phyloP scores from a whole-genome alignment of 306 rosid species.

The Sphenostylis stenocarpa region DNA sequence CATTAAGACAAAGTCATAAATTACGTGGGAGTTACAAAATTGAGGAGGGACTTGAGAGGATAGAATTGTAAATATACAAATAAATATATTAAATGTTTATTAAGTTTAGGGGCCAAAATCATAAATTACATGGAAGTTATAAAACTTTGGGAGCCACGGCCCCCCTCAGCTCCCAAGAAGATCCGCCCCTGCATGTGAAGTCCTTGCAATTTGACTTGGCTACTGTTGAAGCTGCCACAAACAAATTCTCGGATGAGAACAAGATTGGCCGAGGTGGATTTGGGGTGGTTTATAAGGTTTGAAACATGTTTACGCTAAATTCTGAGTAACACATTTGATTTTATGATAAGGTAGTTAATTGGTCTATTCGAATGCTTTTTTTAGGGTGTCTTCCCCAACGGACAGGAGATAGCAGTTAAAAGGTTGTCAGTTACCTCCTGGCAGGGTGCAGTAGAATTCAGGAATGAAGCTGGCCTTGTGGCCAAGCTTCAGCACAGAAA shows the following conservation, averaged over 20 bases:
- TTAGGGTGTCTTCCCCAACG: constrained; percentile 53
- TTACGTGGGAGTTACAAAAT: too few species aligned
- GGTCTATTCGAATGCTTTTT: neutral
- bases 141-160: too few species aligned
- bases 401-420: constrained; percentile 63
- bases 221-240: constrained; percentile 46
- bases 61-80: too few species aligned
- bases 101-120: too few species aligned
- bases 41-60: too few species aligned
- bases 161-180: too few species aligned
- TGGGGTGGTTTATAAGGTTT: constrained; percentile 60
- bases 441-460: constrained; percentile 63
- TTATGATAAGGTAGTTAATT: neutral
- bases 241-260: constrained; percentile 42
- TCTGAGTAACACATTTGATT: neutral
- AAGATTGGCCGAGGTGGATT: constrained; percentile 61
- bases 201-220: constrained; percentile 45
- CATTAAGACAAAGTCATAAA: too few species aligned
- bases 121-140: too few species aligned
- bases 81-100: too few species aligned
- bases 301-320: neutral
- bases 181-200: too few species aligned
- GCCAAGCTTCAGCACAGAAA: constrained; percentile 67
- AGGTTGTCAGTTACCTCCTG: constrained; percentile 48
- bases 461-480: constrained; percentile 58